Base-by-base conservation (phyloP, 768 basidiomycete species). In the Amylocystis lapponica region DNA sequence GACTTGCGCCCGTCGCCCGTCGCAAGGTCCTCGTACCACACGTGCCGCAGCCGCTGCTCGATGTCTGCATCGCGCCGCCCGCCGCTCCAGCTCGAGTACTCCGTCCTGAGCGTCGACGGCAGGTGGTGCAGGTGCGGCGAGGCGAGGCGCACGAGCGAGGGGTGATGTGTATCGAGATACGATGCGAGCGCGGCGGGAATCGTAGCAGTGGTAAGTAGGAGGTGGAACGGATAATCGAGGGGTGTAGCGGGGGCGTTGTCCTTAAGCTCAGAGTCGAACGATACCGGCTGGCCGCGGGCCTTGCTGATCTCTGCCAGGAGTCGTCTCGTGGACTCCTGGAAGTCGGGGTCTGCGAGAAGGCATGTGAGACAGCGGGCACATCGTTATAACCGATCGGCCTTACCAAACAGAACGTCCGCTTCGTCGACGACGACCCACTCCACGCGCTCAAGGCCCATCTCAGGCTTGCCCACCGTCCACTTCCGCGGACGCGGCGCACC, bases 401-500 rank as follows among this genome's bases (percentile, higher is more conserved):
- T 50, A 88, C 92, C 89, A 41, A 95, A 83, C 11, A 94, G 67
- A 37, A 96, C 79, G 58, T 95, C 93, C 0, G 93, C 92, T 57
- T 96, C 92, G 48, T 96, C 93, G 1, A 95, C 68, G 3, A 94
- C 71, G 5, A 95, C 83, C 90, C 90, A 95, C 54, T 95, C 89
- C 1, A 94, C 67, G 37, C 78, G 74, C 39, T 71, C 72, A 19
- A 91, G 63, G 2, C 79, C 73, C 64, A 88, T 73, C 54, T 81
- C 71, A 4, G 78, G 72, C 35, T 72, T 66, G 47, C 64, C 54
- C 48, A 70, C 70, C 52, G 52, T 71, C 70, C 61, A 69, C 62
- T 61, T 59, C 17, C 57, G 57, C 21, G 49, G 23, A 41, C 59
- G 55, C 58, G 50, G 51, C 53, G 66, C 43, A 21, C 51, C 45